Conservation (phyloP, 1,284 basidiomycete genomes). For the Moesziomyces parantarcticus region DNA sequence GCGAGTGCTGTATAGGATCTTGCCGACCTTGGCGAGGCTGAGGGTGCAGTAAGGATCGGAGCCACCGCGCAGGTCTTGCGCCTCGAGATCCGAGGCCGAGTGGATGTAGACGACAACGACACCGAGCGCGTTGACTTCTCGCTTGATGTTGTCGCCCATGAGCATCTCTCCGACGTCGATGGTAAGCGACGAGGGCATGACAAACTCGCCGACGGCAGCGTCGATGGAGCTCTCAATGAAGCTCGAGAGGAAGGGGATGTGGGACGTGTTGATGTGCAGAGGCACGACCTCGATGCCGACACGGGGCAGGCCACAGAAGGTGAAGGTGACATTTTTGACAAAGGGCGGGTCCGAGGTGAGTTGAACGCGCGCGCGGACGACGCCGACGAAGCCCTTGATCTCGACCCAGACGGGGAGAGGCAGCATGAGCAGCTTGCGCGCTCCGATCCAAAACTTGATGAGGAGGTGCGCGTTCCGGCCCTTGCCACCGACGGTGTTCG, state of each 20-base stretch:
- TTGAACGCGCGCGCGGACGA: constrained; percentile 37
- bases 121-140: constrained; percentile 54
- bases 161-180: constrained; percentile 55
- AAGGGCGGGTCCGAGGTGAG: constrained; percentile 54
- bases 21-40: constrained; percentile 38
- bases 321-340: constrained; percentile 51
- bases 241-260: constrained; percentile 49
- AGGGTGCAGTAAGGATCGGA: constrained; percentile 55
- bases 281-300: constrained; percentile 51
- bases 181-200: constrained; percentile 50
- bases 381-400: constrained; percentile 53
- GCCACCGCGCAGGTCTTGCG: constrained; percentile 48
- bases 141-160: constrained; percentile 56
- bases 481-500: constrained; percentile 25
- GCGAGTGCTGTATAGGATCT: constrained; percentile 48
- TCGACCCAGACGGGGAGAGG: constrained; percentile 58
- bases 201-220: constrained; percentile 50
- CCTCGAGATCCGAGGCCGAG: constrained; percentile 47
- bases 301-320: constrained; percentile 49
- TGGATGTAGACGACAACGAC: constrained; percentile 50
- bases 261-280: constrained; percentile 41
- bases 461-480: constrained; percentile 46
- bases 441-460: constrained; percentile 53
- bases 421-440: constrained; percentile 32
- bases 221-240: constrained; percentile 57